Conservation (phyloP, 1,284 basidiomycete species). For the Cutaneotrichosporon arboriforme region DNA sequence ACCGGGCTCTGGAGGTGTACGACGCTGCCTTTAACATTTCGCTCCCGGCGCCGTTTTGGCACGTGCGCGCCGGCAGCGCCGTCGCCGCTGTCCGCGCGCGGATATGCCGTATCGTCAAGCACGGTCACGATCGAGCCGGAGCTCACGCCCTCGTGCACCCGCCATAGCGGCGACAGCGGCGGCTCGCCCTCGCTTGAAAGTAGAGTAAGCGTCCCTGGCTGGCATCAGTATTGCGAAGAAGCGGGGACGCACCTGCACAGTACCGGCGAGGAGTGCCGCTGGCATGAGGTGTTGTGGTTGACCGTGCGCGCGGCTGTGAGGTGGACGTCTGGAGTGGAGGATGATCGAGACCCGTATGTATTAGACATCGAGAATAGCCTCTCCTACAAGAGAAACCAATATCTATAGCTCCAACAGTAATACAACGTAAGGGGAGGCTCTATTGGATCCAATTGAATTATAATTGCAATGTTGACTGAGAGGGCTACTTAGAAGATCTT, state of each 20-base stretch:
- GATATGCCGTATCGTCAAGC: slow-evolving; percentile 55
- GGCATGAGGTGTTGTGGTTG: not conserved
- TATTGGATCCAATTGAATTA: too few species aligned
- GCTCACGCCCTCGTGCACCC: slow-evolving; percentile 54
- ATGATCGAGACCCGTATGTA: too few species aligned
- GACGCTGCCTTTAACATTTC: slow-evolving; percentile 55
- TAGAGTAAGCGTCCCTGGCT: slow-evolving; percentile 64
- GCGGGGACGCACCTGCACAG: slow-evolving; percentile 22
- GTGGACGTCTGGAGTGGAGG: not conserved
- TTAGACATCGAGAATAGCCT: too few species aligned
- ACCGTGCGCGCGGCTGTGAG: not conserved
- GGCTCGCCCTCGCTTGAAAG: slow-evolving; percentile 67
- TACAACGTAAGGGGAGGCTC: too few species aligned
- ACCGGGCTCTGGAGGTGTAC: slow-evolving; percentile 78
- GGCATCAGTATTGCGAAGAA: slow-evolving; percentile 27
- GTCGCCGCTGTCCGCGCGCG: not conserved
- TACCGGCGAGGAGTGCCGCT: slow-evolving; percentile 23
- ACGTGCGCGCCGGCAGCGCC: slow-evolving; percentile 12
- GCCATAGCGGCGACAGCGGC: slow-evolving; percentile 60
- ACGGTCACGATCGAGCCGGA: slow-evolving; percentile 61
- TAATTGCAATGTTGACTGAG: too few species aligned
- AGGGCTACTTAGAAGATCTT: too few species aligned
- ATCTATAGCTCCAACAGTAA: too few species aligned
- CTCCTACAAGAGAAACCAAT: too few species aligned
- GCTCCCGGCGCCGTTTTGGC: slow-evolving; percentile 48